Evolutionary conservation across 805 yeast species (phyloP), one percentile per base, ranked within the genome.

Genomic region (Lachancea nothofagi): DNA sequence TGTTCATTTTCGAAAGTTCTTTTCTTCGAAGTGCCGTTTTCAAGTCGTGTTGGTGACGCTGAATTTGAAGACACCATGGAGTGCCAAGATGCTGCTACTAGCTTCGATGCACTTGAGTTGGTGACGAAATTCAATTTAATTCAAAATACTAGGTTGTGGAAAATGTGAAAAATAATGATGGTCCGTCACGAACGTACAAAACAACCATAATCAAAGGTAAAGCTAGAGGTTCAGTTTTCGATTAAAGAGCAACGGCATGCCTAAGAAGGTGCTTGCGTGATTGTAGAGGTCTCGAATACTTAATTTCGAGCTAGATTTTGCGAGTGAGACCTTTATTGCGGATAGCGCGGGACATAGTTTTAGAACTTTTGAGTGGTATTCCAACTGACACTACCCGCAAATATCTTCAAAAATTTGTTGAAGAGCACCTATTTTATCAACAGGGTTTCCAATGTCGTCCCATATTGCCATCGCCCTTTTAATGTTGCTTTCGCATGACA

Each of bases 1-100:
- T 67, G 74, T 27, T 64, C 68, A 30, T 71, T 67, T 9, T 43
- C 37, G 42, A 53, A 62, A 7, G 59, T 41, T 19, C 38, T 43
- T 2, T 45, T 14, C 14, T 28, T 18, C 7, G 25, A 9, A 13
- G 7, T 32, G 31, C 26, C 13, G 12, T 29, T 10, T 15, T n/a
- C 29, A 14, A 8, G 17, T 19, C 17, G 18, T 17, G 25, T 18
- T 2, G 41, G 36, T 25, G 41, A 38, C 5, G 24, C 20, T 4
- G 41, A 23, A 24, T 18, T 28, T n/a, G 40, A 37, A 4, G 35
- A 26, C 22, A n/a, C 30, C 38, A 34, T 34, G 18, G 33, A 12
- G 10, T 20, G 29, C 30, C 9, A 14, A 13, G 17, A 12, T n/a
- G 8, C n/a, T 17, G 26, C 10, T 33, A 20, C 15, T n/a, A 21